Percentiles rank a stretch among this genome's conserved stretches.
These are phyloP conservation scores for Schwanniomyces sp. DNA, from an alignment of 805 yeast genomes.

Conservation along the genomic window DNA sequence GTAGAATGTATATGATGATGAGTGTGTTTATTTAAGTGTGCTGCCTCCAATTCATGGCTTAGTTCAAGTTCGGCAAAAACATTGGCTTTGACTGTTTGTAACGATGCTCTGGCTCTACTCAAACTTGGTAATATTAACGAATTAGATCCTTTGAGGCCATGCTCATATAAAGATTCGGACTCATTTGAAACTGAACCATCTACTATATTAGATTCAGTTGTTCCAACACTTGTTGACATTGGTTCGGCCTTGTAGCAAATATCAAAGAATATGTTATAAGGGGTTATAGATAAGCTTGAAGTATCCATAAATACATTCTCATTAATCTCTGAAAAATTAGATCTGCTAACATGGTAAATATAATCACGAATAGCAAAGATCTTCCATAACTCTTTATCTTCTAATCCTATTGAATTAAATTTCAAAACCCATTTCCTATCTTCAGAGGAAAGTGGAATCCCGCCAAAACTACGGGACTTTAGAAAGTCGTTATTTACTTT, in stretches of 20 bases:
- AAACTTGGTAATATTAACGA: slow-evolving; percentile 31
- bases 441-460: slow-evolving; percentile 50
- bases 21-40: slow-evolving; percentile 1
- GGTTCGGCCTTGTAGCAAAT: slow-evolving; percentile 39
- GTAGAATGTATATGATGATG: slow-evolving; percentile 15
- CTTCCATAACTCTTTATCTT: slow-evolving; percentile 80
- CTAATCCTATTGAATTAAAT: slow-evolving; percentile 70
- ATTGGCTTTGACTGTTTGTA: slow-evolving; percentile 41
- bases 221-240: slow-evolving; percentile 10
- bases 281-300: slow-evolving; percentile 15
- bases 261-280: slow-evolving; percentile 39
- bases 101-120: slow-evolving; percentile 32
- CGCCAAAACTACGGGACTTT: slow-evolving; percentile 1
- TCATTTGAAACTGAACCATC: neutral
- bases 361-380: slow-evolving; percentile 69
- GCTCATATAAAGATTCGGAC: neutral
- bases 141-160: slow-evolving; percentile 13
- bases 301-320: slow-evolving; percentile 3
- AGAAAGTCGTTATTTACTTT: slow-evolving; percentile 4
- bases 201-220: neutral
- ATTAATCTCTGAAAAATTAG: slow-evolving; percentile 1
- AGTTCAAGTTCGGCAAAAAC: slow-evolving; percentile 47
- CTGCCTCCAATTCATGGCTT: slow-evolving; percentile 18
- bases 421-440: slow-evolving; percentile 75
- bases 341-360: slow-evolving; percentile 55